Evolutionary conservation across 2,329 filamentous ascomycete species (phyloP), one percentile per base, ranked within the genome.

Genomic region (Clonostachys byssicola): DNA sequence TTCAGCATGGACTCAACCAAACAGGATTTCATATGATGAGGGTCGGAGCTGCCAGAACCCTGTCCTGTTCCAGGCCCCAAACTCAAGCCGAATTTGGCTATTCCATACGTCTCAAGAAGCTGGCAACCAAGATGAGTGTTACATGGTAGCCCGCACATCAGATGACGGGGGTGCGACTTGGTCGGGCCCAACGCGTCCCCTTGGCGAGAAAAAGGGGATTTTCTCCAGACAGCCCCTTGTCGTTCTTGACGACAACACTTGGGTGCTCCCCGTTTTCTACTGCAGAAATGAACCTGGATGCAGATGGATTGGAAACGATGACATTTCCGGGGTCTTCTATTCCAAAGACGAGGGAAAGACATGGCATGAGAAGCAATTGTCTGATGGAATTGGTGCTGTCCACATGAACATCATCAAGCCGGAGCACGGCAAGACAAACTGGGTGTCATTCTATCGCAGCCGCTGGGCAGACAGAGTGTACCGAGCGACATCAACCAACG

Each of bases 1-100:
- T 0, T 45, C 44, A 0, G 42, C 51, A 4, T 74, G 70, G 70
- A 53, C 56, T 1, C 36, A 51, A 0, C 63, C 70, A 0, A 43
- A 54, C 0, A 70, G 61, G 44, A 61, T 73, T 2, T 70, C 70
- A 0, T 62, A 61, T 10, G 71, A 71, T 47, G 48, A 58, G 5
- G 56, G 60, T 17, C 62, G 68, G 13, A 73, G 71, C 51, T 71
- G 71, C 40, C 71, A 74, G 50, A 74, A 74, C 34, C 71, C 71
- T 0, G 61, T 74, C 2, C 52, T 74, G 4, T 73, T 73, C 47
- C 54, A 54, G 6, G 61, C 59, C 2, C 66, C 69, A 1, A 49
- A 51, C 1, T 64, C 58, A 0, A 60, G 58, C 2, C 55, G 61
- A 2, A 41, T 74, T 1, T 71, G 71, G 68, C 53, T 73, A 1